Percentiles rank a stretch among this genome's conserved stretches.
Conservation (phyloP, 345 rosid genomes). For the Lepidium africanum region DNA sequence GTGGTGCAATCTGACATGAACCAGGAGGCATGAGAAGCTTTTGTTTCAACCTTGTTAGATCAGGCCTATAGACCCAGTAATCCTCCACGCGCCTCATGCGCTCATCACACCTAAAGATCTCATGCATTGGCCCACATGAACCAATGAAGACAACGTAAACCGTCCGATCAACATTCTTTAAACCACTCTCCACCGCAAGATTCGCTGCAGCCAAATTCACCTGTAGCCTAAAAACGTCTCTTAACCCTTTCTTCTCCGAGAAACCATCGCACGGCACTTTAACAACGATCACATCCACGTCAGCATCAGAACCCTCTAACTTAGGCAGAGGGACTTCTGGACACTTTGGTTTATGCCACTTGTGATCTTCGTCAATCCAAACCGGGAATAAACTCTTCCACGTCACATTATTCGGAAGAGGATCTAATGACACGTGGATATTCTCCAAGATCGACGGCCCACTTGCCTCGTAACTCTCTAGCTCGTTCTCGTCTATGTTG, state of each 20-base stretch:
- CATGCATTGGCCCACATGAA: constrained; percentile 72
- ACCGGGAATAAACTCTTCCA: constrained; percentile 66
- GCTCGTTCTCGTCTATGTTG: constrained; percentile 25
- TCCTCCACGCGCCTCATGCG: constrained; percentile 46
- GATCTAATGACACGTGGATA: constrained; percentile 37
- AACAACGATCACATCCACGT: constrained; percentile 58
- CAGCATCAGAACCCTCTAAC: constrained; percentile 16
- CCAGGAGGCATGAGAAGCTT: constrained; percentile 71
- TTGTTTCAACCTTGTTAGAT: constrained; percentile 42
- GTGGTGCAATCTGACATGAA: constrained; percentile 62
- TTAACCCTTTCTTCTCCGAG: constrained; percentile 30
- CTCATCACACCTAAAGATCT: constrained; percentile 74
- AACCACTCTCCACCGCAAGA: constrained; percentile 43
- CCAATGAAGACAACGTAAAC: constrained; percentile 52
- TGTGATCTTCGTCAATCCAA: constrained; percentile 68
- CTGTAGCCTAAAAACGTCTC: constrained; percentile 71
- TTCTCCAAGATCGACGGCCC: constrained; percentile 13
- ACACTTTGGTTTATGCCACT: constrained; percentile 33
- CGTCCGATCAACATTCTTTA: constrained; percentile 28
- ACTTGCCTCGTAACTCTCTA: background rate
- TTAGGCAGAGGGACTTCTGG: constrained; percentile 71
- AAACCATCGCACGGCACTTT: constrained; percentile 47
- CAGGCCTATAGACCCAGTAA: constrained; percentile 65
- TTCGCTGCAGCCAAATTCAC: constrained; percentile 76
- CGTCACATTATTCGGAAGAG: constrained; percentile 26